These are phyloP conservation scores for Spiromastix sp. DNA, from an alignment of 2,329 filamentous ascomycete genomes.

Conservation along the genomic window DNA sequence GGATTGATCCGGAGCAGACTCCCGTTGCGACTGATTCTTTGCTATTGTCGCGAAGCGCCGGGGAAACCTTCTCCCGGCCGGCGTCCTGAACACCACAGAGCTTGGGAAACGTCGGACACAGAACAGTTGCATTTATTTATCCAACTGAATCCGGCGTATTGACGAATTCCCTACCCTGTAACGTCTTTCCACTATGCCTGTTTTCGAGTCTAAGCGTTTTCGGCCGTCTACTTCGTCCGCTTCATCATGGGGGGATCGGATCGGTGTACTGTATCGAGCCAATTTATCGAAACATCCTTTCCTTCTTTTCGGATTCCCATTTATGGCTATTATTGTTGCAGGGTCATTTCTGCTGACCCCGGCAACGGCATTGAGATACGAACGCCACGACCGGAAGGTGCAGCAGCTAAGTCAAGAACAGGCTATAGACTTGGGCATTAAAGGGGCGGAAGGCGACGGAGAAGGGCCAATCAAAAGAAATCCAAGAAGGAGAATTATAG, in stretches of 20 bases:
- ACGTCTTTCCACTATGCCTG: conserved; percentile 41
- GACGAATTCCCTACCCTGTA: no score
- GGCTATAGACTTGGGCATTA: conserved; percentile 63
- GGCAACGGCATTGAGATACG: conserved; percentile 86
- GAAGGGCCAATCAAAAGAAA: conserved; percentile 58
- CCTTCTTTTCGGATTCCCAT: conserved; percentile 85
- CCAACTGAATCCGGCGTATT: no score
- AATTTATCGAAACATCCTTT: conserved; percentile 73
- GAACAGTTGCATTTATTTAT: no score
- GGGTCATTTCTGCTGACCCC: conserved; percentile 92
- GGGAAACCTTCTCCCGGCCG: no score
- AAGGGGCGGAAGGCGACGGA: conserved; percentile 61
- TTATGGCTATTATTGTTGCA: conserved; percentile 78
- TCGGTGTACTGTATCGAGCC: conserved; percentile 68
- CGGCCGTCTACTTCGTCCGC: conserved; percentile 40
- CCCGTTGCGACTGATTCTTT: no score
- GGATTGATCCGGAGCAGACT: no score
- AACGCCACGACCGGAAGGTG: conserved; percentile 83
- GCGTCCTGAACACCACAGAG: no score
- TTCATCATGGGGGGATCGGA: conserved; percentile 50
- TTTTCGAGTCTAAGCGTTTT: conserved; percentile 63
- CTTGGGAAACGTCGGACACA: no score
- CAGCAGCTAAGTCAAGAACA: conserved; percentile 77
- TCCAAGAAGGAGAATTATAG: conserved; percentile 32
- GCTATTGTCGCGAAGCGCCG: no score